Conservation (phyloP, 495 filamentous ascomycete species). For the Aspergillus cavernicola region DNA sequence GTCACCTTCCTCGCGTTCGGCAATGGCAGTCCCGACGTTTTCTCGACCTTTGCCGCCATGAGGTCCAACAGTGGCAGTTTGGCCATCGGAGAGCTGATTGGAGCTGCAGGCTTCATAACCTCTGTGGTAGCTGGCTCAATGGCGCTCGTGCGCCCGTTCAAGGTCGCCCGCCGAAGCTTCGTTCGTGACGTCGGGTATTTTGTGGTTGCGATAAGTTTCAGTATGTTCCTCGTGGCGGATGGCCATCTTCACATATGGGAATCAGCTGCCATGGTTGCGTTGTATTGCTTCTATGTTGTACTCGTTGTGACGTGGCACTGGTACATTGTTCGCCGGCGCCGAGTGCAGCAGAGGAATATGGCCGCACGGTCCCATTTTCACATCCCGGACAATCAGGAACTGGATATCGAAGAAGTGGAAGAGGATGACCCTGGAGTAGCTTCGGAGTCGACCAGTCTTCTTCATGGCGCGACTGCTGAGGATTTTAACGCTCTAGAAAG, state of each 20-base stretch:
- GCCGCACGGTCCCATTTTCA: slow-evolving; percentile 72
- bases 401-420: slow-evolving; percentile 65
- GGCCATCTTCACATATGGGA: slow-evolving; percentile 85
- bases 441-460: slow-evolving; percentile 48
- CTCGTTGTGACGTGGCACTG: slow-evolving; percentile 93
- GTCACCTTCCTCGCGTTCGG: slow-evolving; percentile 97
- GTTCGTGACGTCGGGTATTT: slow-evolving; percentile 94
- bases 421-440: slow-evolving; percentile 65
- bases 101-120: slow-evolving; percentile 94
- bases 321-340: slow-evolving; percentile 60
- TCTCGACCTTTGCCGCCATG: slow-evolving; percentile 98
- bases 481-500: slow-evolving; percentile 75
- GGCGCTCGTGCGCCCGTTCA: slow-evolving; percentile 91
- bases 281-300: slow-evolving; percentile 87
- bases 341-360: slow-evolving; percentile 57
- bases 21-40: slow-evolving; percentile 98
- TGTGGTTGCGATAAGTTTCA: slow-evolving; percentile 80
- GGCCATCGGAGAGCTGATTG: slow-evolving; percentile 92
- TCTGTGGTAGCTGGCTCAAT: slow-evolving; percentile 98
- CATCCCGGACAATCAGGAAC: slow-evolving; percentile 63
- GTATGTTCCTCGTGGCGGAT: slow-evolving; percentile 82
- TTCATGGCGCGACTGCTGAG: slow-evolving; percentile 49
- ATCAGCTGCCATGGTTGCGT: slow-evolving; percentile 81
- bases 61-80: slow-evolving; percentile 91
- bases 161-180: slow-evolving; percentile 82